phyloP scores from a whole-genome alignment of 257 asterid species.

The Nicotiana obtusifolia region DNA sequence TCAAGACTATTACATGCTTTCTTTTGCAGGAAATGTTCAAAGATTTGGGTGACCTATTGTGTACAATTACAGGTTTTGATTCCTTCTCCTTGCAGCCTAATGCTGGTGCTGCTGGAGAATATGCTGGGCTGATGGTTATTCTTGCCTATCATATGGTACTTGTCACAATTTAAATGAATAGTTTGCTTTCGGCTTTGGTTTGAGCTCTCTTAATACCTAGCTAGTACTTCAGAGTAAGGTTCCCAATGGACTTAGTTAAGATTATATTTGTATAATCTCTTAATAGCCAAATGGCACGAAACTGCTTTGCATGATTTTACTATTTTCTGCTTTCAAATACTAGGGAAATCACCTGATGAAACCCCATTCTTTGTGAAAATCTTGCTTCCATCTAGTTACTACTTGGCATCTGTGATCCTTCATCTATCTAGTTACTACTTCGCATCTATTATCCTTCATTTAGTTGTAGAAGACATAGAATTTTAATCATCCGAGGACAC shows the following conservation, averaged over 20 bases:
- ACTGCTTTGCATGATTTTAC: background rate
- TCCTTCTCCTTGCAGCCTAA: slow-evolving; percentile 98
- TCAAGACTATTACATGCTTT: slow-evolving; percentile 7
- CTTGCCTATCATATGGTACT: slow-evolving; percentile 93
- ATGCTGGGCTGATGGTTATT: slow-evolving; percentile 97
- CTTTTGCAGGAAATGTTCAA: slow-evolving; percentile 86
- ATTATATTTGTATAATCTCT: background rate
- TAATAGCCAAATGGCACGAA: background rate
- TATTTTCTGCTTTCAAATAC: background rate
- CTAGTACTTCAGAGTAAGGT: background rate
- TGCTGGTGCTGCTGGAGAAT: slow-evolving; percentile 99
- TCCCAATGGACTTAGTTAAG: background rate
- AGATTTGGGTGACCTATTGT: slow-evolving; percentile 81
- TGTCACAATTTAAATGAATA: background rate
- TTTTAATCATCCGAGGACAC: background rate
- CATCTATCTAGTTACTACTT: background rate
- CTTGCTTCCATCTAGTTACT: background rate
- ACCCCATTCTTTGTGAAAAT: background rate
- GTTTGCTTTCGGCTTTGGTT: background rate
- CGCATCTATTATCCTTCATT: background rate
- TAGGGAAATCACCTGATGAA: background rate
- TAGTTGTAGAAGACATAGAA: background rate
- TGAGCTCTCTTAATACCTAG: background rate
- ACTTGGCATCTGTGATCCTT: background rate
- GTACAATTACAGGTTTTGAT: slow-evolving; percentile 92